Evolutionary conservation across 2,329 filamentous ascomycete species (phyloP).

Genomic region (Bipolaris victoriae): DNA sequence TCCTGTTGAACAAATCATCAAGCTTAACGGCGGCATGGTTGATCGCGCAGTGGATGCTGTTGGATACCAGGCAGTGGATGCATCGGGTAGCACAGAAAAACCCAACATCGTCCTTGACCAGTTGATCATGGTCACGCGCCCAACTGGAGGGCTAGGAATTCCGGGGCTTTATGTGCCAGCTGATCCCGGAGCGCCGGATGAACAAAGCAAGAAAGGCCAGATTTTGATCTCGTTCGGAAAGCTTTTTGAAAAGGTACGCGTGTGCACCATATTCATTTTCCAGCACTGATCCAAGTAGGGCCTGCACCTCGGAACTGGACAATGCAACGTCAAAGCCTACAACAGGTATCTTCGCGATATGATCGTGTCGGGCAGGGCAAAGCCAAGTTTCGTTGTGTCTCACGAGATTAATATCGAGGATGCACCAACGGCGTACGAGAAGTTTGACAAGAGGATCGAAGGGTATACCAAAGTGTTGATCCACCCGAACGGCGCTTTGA

Average conservation of each 20-base stretch:
- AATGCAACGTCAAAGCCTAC: constrained; percentile 73
- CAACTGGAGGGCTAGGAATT: constrained; percentile 67
- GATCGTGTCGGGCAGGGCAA: constrained; percentile 68
- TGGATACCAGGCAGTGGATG: constrained; percentile 66
- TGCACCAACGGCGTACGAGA: constrained; percentile 66
- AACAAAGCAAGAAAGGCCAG: constrained; percentile 66
- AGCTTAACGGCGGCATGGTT: constrained; percentile 65
- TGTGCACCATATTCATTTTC: background rate
- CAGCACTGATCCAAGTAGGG: constrained; percentile 51
- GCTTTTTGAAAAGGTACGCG: constrained; percentile 67
- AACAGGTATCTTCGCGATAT: constrained; percentile 70
- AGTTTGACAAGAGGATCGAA: constrained; percentile 70
- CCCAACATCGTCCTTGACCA: constrained; percentile 69
- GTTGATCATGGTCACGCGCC: constrained; percentile 66
- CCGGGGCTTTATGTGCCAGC: constrained; percentile 61
- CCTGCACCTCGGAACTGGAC: constrained; percentile 64
- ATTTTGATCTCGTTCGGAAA: constrained; percentile 70
- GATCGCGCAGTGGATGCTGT: constrained; percentile 70
- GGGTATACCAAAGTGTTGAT: constrained; percentile 73
- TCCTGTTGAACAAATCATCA: constrained; percentile 65
- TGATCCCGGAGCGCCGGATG: constrained; percentile 68
- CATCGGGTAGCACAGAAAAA: constrained; percentile 63
- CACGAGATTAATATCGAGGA: constrained; percentile 69
- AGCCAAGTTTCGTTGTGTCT: constrained; percentile 70
- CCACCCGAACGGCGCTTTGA: constrained; percentile 63